phyloP scores from a whole-genome alignment of 441 rosid genomes.

The Gossypium gossypioides region DNA sequence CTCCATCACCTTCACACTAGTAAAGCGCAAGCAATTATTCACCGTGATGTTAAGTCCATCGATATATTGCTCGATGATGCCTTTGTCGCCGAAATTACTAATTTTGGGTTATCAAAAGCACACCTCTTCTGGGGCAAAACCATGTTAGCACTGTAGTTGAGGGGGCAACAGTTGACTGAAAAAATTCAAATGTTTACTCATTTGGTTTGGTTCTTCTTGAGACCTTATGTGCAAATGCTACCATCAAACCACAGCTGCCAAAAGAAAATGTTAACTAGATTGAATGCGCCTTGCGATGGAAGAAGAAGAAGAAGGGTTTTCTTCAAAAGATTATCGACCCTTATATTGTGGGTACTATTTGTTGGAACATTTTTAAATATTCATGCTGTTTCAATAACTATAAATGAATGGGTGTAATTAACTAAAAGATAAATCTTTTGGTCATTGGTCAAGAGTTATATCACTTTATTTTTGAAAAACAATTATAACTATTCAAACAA shows the following conservation, averaged over 20 bases:
- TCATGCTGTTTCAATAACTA: no score
- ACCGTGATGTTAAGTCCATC: slow-evolving; percentile 77
- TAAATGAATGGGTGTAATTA: no score
- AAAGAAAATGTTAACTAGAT: slow-evolving; percentile 80
- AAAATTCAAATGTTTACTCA: slow-evolving; percentile 69
- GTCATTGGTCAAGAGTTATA: no score
- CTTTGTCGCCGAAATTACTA: slow-evolving; percentile 76
- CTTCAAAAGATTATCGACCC: slow-evolving; percentile 75
- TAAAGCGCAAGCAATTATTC: slow-evolving; percentile 75
- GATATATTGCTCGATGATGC: slow-evolving; percentile 66
- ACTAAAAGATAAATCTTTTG: no score
- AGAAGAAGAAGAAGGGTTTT: slow-evolving; percentile 44
- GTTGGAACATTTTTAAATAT: no score
- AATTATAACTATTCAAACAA: no score
- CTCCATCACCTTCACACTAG: slow-evolving; percentile 83
- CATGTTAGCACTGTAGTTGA: slow-evolving; percentile 77
- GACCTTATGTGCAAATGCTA: slow-evolving; percentile 66
- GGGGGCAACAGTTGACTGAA: slow-evolving; percentile 68
- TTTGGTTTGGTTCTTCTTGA: slow-evolving; percentile 82
- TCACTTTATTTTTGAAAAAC: no score
- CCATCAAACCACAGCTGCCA: slow-evolving; percentile 51
- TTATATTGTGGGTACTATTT: slow-evolving; percentile 32
- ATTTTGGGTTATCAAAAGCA: slow-evolving; percentile 78
- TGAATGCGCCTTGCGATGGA: slow-evolving; percentile 90
- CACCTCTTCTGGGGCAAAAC: slow-evolving; percentile 48